Base-by-base conservation (phyloP, 2,329 filamentous ascomycete species). In the Hypoxylon rubiginosum region DNA sequence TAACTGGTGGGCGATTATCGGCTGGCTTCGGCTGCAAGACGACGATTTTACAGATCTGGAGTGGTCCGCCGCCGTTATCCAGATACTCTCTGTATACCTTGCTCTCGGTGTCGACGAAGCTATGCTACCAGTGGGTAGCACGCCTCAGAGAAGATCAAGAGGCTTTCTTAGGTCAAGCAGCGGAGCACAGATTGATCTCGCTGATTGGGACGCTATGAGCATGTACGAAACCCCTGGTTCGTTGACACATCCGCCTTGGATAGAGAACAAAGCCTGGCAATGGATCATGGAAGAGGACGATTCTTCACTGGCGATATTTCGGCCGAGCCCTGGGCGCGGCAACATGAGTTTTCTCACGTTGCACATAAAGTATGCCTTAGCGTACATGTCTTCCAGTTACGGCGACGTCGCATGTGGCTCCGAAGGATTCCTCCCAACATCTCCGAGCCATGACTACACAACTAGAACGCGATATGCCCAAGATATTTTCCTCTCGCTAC, bases 401-500 rank as follows among this genome's bases (percentile, higher is more conserved):
- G 91, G 91, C 0, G 80, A 86, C 26, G 80, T 80, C 36, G 85
- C 86, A 4, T 81, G 87, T 54, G 85, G 85, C 0, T 64, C 74
- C 1, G 76, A 80, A 9, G 90, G 91, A 0, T 92, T 90, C 73
- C 82, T 94, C 58, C 91, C 92, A 28, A 92, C 90, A 0, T 86
- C 85, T 1, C 62, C 81, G 2, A 79, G 78, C 52, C 80, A 85
- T 55, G 86, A 83, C 58, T 81, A 85, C 39, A 86, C 88, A 61
- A 83, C 84, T 53, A 86, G 89, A 46, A 84, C 86, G 60, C 90
- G 84, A 74, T 80, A 89, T 58, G 84, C 91, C 34, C 82, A 91
- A 75, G 87, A 92, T 73, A 84, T 92, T 55, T 86, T 95, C 39
- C 82, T 97, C 69, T 91, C 88, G 0, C 82, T 99, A 11, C 96